These are phyloP conservation scores for Spathaspora girioi DNA, from an alignment of 805 yeast genomes.

Conservation along the genomic window DNA sequence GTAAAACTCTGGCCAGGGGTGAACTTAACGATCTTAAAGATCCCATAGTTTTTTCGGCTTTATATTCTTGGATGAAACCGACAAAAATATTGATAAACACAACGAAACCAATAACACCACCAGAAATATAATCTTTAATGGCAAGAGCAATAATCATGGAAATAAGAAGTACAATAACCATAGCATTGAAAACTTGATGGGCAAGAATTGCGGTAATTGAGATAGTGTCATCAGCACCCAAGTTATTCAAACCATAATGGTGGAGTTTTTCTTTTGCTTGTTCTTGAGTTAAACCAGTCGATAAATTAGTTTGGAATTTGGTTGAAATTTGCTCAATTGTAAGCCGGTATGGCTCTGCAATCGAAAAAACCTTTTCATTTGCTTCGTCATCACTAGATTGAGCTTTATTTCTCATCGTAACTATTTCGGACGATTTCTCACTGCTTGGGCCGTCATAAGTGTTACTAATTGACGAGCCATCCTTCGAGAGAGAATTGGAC, in stretches of 20 bases:
- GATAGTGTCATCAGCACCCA: conserved; percentile 58
- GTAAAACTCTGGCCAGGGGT: conserved; percentile 64
- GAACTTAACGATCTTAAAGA: conserved; percentile 63
- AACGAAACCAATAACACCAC: conserved; percentile 74
- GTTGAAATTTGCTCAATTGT: conserved; percentile 14
- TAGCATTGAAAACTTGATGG: conserved; percentile 72
- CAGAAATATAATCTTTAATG: conserved; percentile 75
- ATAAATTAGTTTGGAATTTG: conserved; percentile 11
- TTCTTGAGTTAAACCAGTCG: conserved; percentile 15
- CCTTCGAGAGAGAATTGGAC: not conserved
- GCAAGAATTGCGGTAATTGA: conserved; percentile 53
- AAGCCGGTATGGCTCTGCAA: conserved; percentile 13
- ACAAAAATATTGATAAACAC: conserved; percentile 59
- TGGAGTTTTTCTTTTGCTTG: conserved; percentile 14
- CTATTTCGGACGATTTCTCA: conserved; percentile 8
- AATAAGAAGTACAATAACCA: conserved; percentile 69
- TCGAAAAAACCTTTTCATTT: not conserved
- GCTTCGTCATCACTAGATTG: not conserved
- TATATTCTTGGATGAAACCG: conserved; percentile 68
- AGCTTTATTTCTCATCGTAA: not conserved
- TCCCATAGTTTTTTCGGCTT: conserved; percentile 78
- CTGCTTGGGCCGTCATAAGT: conserved; percentile 9
- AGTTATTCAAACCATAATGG: conserved; percentile 54
- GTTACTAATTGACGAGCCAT: conserved; percentile 9
- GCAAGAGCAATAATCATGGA: conserved; percentile 71